A percentile compares a stretch with the other conserved stretches of the same genome.
These are phyloP conservation scores for Colletotrichum lentis DNA, from an alignment of 2,329 filamentous ascomycete genomes.

Conservation along the genomic window DNA sequence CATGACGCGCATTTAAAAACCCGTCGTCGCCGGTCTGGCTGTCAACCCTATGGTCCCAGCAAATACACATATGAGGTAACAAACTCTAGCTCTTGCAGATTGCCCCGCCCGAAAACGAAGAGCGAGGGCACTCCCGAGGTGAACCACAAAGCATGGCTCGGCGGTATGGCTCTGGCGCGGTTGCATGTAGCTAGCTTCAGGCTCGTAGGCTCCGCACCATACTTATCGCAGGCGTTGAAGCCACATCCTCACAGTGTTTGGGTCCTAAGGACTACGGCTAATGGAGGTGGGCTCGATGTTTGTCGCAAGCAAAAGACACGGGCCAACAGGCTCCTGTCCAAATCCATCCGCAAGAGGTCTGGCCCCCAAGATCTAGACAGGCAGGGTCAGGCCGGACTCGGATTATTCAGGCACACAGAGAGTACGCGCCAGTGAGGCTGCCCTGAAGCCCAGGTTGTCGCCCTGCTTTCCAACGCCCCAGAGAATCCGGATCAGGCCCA, in stretches of 20 bases:
- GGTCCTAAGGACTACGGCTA: background rate
- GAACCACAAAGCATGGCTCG: no score
- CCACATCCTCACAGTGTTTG: no score
- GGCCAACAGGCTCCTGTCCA: background rate
- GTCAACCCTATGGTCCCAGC: background rate
- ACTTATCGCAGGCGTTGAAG: no score
- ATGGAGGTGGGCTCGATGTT: background rate
- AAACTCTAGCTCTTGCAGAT: background rate
- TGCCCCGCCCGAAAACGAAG: no score
- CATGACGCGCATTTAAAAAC: background rate
- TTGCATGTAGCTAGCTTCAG: no score
- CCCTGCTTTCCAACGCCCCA: no score
- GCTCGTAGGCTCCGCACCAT: no score
- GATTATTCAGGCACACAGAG: constrained; percentile 3
- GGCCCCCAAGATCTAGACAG: background rate
- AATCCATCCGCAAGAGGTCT: background rate
- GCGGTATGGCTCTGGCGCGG: no score
- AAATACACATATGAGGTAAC: background rate
- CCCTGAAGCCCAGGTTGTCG: no score
- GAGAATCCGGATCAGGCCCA: constrained; percentile 14
- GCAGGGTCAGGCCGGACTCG: constrained; percentile 8
- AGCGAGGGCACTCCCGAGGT: no score
- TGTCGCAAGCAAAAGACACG: background rate
- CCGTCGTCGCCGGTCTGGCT: background rate
- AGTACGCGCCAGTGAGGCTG: constrained; percentile 4